Percentiles rank a stretch among this genome's conserved stretches.
phyloP scores from a whole-genome alignment of 441 rosid genomes.

The Populus hybrid region DNA sequence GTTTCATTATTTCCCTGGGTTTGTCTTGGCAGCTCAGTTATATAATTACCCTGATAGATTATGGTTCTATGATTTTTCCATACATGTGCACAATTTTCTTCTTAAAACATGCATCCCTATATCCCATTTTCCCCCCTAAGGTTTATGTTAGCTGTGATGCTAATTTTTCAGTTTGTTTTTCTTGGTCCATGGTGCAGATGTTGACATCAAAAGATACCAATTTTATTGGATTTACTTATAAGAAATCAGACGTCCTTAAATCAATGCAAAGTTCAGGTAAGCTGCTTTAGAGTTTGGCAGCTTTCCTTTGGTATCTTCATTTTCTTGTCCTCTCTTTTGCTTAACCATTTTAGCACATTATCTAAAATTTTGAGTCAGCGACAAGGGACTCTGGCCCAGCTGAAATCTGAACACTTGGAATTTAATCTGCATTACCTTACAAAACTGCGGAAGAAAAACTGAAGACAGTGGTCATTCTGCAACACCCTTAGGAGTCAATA shows the following conservation, averaged over 20 bases:
- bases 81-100: neutral
- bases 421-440: neutral
- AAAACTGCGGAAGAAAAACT: neutral
- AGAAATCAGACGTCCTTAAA: constrained; percentile 75
- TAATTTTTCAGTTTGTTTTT: constrained; percentile 10
- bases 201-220: constrained; percentile 85
- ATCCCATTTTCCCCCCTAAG: neutral
- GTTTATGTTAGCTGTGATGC: constrained; percentile 1
- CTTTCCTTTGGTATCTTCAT: neutral
- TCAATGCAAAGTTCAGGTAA: constrained; percentile 78
- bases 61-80: neutral
- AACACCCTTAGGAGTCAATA: neutral
- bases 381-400: neutral
- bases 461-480: neutral
- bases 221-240: constrained; percentile 91
- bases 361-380: neutral
- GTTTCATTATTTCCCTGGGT: neutral
- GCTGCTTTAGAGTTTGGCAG: constrained; percentile 14
- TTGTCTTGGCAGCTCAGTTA: neutral
- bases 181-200: constrained; percentile 59
- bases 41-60: neutral
- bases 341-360: neutral
- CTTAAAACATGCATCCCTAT: neutral
- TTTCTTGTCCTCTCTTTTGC: neutral
- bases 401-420: neutral